These are phyloP conservation scores for Cokeromyces recurvatus DNA, from an alignment of 371 early-diverging fungal genomes.

Conservation along the genomic window DNA sequence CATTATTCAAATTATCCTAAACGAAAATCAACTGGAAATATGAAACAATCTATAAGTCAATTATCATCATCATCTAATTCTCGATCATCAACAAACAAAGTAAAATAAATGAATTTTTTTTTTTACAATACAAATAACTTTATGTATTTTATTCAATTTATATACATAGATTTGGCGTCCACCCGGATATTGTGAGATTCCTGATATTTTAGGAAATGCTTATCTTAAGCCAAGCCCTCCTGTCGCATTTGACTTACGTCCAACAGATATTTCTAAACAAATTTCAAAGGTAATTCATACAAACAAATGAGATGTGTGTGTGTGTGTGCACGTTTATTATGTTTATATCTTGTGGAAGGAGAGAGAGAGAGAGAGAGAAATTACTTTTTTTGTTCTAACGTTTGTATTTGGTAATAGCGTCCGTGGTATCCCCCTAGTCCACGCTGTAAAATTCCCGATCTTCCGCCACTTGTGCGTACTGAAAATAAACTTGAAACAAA, in stretches of 20 bases:
- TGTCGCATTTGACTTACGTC: conserved; percentile 31
- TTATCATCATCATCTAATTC: conserved; percentile 8
- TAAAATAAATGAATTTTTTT: not conserved
- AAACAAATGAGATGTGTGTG: conserved; percentile 1
- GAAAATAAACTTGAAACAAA: conserved; percentile 25
- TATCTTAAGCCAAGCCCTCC: conserved; percentile 41
- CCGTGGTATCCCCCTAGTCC: conserved; percentile 38
- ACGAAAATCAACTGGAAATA: conserved; percentile 47
- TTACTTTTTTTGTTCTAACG: not conserved
- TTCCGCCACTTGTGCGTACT: conserved; percentile 22
- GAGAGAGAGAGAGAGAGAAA: not conserved
- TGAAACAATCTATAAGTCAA: conserved; percentile 25
- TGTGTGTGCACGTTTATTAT: too few relatives aligned
- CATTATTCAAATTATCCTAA: conserved; percentile 21
- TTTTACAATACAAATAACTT: not conserved
- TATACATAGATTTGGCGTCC: conserved; percentile 31
- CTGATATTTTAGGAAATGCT: conserved; percentile 44
- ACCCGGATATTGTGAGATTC: conserved; percentile 46
- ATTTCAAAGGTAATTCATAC: conserved; percentile 30
- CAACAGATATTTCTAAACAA: conserved; percentile 36
- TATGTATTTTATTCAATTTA: not conserved
- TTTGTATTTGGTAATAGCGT: conserved; percentile 16
- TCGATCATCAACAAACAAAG: not conserved
- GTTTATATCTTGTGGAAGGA: too few relatives aligned
- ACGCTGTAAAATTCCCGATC: conserved; percentile 21